These are phyloP conservation scores for Nemania bipapillata DNA, from an alignment of 2,329 filamentous ascomycete species.

Conservation along the genomic window DNA sequence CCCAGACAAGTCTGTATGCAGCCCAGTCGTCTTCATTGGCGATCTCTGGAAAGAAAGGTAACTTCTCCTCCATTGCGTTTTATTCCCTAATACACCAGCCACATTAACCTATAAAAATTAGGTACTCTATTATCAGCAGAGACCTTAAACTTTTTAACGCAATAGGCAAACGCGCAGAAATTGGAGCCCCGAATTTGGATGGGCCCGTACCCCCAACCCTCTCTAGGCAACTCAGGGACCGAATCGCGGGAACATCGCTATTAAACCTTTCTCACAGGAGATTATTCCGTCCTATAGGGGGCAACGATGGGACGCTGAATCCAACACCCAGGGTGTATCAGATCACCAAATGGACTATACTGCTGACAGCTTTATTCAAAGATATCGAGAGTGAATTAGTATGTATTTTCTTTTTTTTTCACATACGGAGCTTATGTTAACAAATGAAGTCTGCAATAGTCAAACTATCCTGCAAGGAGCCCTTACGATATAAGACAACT, in stretches of 20 bases:
- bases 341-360: neutral
- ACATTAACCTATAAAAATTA: neutral
- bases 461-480: conserved; percentile 7
- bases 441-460: neutral
- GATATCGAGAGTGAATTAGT: conserved; percentile 14
- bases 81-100: neutral
- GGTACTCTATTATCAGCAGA: neutral
- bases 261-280: neutral
- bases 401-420: neutral
- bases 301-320: neutral
- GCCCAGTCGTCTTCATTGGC: conserved; percentile 4
- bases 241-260: too few relatives aligned
- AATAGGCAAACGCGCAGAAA: neutral
- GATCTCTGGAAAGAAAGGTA: conserved; percentile 4
- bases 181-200: neutral
- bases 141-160: neutral
- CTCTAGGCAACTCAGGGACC: neutral
- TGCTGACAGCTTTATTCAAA: neutral
- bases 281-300: neutral
- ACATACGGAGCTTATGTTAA: neutral
- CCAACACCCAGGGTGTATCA: neutral
- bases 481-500: neutral
- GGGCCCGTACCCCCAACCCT: neutral
- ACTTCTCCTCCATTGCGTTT: neutral
- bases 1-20: conserved; percentile 8